A percentile compares a stretch with the other conserved stretches of the same genome.
phyloP scores from a whole-genome alignment of 108 stramenopile species.

The Stephanodiscus minutulus region DNA sequence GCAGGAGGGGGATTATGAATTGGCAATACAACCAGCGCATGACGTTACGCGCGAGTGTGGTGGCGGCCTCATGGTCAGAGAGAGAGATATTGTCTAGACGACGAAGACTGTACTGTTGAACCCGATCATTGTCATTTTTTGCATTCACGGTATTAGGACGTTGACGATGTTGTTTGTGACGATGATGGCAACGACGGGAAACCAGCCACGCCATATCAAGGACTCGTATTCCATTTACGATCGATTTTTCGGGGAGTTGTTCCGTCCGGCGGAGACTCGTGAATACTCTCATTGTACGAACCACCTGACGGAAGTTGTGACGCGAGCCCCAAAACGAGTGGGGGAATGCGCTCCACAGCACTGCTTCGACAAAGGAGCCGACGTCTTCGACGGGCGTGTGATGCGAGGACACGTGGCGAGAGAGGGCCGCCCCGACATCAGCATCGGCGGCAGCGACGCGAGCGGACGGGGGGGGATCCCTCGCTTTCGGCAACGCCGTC shows the following conservation, averaged over 20 bases:
- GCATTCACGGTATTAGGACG: background rate
- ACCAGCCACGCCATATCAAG: constrained; percentile 70
- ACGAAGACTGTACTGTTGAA: background rate
- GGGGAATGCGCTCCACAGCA: constrained; percentile 66
- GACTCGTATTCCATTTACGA: constrained; percentile 67
- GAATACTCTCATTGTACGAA: constrained; percentile 55
- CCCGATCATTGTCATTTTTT: background rate
- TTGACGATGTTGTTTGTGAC: background rate
- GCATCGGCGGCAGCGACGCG: background rate
- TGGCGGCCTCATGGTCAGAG: constrained; percentile 59
- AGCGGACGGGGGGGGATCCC: background rate
- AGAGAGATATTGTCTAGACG: constrained; percentile 37
- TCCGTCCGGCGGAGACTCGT: constrained; percentile 70
- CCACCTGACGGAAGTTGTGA: constrained; percentile 57
- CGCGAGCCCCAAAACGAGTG: constrained; percentile 74
- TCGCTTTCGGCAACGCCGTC: background rate
- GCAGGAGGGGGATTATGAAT: constrained; percentile 74
- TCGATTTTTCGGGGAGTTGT: constrained; percentile 59
- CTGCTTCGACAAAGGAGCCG: constrained; percentile 54
- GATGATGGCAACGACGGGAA: constrained; percentile 2
- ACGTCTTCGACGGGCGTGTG: constrained; percentile 54
- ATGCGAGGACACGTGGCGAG: constrained; percentile 43
- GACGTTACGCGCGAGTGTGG: constrained; percentile 45
- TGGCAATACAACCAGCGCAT: constrained; percentile 74
- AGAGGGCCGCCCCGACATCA: constrained; percentile 18